Conservation (phyloP, 2,329 filamentous ascomycete species). For the Coniella vitis region DNA sequence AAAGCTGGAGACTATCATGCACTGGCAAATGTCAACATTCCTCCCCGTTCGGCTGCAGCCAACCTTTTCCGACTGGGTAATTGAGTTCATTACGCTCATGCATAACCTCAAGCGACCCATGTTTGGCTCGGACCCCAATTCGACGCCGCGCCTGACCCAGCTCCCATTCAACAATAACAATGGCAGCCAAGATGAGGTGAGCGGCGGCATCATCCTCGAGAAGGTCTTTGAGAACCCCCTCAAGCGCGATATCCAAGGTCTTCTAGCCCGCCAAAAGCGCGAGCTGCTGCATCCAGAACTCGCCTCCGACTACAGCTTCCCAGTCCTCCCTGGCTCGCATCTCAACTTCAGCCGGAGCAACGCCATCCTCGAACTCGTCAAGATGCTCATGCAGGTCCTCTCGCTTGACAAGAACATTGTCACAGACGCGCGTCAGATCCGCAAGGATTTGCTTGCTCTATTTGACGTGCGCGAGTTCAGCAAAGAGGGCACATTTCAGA, state of each 20-base stretch:
- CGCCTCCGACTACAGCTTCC: conserved; percentile 80
- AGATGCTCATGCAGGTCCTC: conserved; percentile 86
- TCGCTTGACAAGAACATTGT: conserved; percentile 85
- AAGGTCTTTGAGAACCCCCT: conserved; percentile 81
- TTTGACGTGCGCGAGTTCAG: conserved; percentile 96
- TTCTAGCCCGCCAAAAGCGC: conserved; percentile 80
- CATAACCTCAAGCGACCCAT: conserved; percentile 70
- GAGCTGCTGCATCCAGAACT: conserved; percentile 87
- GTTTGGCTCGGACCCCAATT: conserved; percentile 39
- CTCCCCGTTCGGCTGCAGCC: conserved; percentile 73
- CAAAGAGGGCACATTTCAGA: conserved; percentile 77
- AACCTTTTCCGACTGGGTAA: conserved; percentile 84
- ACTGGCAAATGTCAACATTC: conserved; percentile 94
- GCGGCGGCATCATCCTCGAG: conserved; percentile 63
- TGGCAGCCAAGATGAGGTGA: conserved; percentile 48
- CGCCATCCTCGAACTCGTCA: conserved; percentile 84
- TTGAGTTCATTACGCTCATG: conserved; percentile 95
- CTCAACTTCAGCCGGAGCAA: conserved; percentile 41
- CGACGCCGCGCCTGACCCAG: conserved; percentile 51
- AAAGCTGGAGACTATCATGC: conserved; percentile 85
- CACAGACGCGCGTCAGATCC: conserved; percentile 77
- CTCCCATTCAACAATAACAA: conserved; percentile 43
- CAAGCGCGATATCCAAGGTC: conserved; percentile 75
- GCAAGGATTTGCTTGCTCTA: conserved; percentile 80
- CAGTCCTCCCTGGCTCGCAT: conserved; percentile 67